A percentile compares a stretch with the other conserved stretches of the same genome.
phyloP scores from a whole-genome alignment of 345 rosid species.

The Ailanthus altissimus region DNA sequence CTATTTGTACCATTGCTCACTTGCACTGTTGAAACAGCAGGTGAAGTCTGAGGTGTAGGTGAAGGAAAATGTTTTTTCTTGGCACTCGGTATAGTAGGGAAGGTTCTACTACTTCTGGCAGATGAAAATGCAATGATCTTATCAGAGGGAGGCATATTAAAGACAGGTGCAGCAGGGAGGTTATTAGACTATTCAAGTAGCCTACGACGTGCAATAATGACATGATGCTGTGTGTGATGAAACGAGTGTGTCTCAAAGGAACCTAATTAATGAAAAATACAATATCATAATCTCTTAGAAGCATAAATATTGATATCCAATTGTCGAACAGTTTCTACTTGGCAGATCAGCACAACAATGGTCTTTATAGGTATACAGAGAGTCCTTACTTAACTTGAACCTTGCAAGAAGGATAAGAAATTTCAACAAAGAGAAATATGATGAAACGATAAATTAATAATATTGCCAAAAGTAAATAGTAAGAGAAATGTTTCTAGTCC shows the following conservation, averaged over 20 bases:
- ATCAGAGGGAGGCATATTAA: conserved; percentile 30
- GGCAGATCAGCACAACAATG: conserved; percentile 19
- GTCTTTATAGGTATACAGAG: conserved; percentile 19
- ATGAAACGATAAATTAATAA: neutral
- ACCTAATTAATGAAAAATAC: conserved; percentile 24
- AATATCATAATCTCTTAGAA: conserved; percentile 13
- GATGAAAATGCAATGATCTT: conserved; percentile 47
- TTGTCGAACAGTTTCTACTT: conserved; percentile 20
- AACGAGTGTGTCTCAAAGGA: conserved; percentile 28
- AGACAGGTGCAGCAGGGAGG: conserved; percentile 56
- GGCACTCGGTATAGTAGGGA: conserved; percentile 65
- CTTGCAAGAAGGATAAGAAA: conserved; percentile 29
- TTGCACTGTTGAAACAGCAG: conserved; percentile 6
- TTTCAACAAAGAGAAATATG: conserved; percentile 25
- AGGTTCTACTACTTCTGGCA: conserved; percentile 77
- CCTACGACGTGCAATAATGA: conserved; percentile 53
- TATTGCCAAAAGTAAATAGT: neutral
- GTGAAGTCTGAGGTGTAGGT: conserved; percentile 24
- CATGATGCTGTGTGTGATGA: conserved; percentile 36
- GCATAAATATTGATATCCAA: conserved; percentile 1
- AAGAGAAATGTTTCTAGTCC: conserved; percentile 1
- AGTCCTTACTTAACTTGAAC: conserved; percentile 39
- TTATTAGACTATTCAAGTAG: conserved; percentile 67
- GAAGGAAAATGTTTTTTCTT: conserved; percentile 37
- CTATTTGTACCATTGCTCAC: conserved; percentile 5